Evolutionary conservation across 148 eudicot genomes (phyloP).

Genomic region (Amaranthus cruentus): DNA sequence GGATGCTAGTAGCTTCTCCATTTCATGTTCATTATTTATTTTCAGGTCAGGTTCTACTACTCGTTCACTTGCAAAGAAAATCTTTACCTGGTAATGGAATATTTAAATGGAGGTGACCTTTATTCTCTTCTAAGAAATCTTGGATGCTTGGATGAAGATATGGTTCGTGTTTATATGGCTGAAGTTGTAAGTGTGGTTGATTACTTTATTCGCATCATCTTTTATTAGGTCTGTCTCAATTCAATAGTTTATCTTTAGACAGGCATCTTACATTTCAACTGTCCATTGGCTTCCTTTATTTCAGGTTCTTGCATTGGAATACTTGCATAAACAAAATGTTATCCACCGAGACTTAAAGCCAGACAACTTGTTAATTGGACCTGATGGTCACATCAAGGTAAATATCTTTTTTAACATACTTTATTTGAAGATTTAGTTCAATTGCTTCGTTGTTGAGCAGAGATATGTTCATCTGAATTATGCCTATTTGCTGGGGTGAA

Average conservation of each 20-base stretch:
- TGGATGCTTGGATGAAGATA: constrained; percentile 96
- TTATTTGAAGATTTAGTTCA: constrained; percentile 1
- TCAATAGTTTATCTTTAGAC: neutral
- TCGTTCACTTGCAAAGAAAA: constrained; percentile 98
- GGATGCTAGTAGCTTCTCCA: constrained; percentile 21
- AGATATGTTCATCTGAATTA: neutral
- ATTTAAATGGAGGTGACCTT: constrained; percentile 97
- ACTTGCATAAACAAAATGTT: constrained; percentile 81
- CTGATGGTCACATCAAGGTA: constrained; percentile 99
- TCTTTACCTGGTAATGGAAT: constrained; percentile 98
- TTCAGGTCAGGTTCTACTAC: constrained; percentile 96
- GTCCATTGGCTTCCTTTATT: constrained; percentile 13
- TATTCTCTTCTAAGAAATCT: constrained; percentile 81
- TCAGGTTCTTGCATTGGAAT: constrained; percentile 98
- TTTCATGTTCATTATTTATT: constrained; percentile 25
- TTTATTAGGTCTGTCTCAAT: neutral
- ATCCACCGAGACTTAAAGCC: constrained; percentile 97
- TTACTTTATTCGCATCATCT: neutral
- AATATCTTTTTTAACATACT: constrained; percentile 14
- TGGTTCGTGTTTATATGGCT: constrained; percentile 94
- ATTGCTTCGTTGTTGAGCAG: neutral
- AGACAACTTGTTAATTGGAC: constrained; percentile 90
- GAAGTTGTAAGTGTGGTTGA: constrained; percentile 68
- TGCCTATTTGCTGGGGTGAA: constrained; percentile 5
- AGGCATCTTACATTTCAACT: neutral